These are phyloP conservation scores for Chrysopogon serrulatus DNA, from an alignment of 176 grass and related monocot genomes.

Conservation along the genomic window DNA sequence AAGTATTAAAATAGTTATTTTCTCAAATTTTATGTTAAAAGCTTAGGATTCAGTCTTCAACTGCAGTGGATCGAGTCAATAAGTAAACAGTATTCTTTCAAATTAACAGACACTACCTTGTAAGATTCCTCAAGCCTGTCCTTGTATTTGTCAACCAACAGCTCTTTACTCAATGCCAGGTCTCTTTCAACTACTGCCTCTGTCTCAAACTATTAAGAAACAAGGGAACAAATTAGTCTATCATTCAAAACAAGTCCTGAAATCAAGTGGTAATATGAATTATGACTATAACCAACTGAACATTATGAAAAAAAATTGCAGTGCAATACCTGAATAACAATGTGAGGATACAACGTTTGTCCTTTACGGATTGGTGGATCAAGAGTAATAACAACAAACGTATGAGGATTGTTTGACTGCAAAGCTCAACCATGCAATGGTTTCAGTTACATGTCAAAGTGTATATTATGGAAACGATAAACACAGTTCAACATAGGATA, in stretches of 20 bases:
- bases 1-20: background rate
- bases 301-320: background rate
- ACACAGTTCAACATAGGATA: background rate
- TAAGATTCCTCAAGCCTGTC: conserved; percentile 75
- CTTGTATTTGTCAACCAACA: conserved; percentile 78
- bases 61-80: conserved; percentile 3
- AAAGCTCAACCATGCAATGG: conserved; percentile 19
- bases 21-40: conserved; percentile 1
- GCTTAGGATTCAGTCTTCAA: background rate
- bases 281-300: conserved; percentile 1
- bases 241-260: conserved; percentile 6
- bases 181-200: conserved; percentile 71
- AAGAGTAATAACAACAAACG: conserved; percentile 92
- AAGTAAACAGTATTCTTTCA: conserved; percentile 10
- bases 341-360: conserved; percentile 94
- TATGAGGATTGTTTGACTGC: conserved; percentile 98
- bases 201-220: conserved; percentile 76
- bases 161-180: conserved; percentile 62
- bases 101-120: conserved; percentile 65
- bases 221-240: conserved; percentile 23
- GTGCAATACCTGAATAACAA: conserved; percentile 91
- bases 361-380: conserved; percentile 99
- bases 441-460: conserved; percentile 21
- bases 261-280: background rate
- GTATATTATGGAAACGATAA: conserved; percentile 4